phyloP scores from a whole-genome alignment of 1,139 yeast species.

The Candida buenavistaensis region DNA sequence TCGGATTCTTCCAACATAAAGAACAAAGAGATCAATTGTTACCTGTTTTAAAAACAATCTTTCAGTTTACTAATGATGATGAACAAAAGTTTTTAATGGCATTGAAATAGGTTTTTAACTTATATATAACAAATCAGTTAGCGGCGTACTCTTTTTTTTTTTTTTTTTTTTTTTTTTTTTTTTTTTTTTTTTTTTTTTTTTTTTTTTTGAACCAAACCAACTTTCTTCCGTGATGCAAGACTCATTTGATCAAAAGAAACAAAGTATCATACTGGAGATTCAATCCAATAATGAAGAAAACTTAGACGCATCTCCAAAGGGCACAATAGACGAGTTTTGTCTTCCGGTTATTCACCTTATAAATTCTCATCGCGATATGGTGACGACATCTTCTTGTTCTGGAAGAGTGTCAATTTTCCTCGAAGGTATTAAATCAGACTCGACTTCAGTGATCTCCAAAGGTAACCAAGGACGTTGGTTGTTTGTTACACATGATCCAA shows the following conservation, averaged over 20 bases:
- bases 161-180: neutral
- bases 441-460: conserved; percentile 70
- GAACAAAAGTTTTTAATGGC: conserved; percentile 69
- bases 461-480: conserved; percentile 85
- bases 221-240: conserved; percentile 31
- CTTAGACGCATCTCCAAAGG: conserved; percentile 82
- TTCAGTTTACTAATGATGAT: conserved; percentile 68
- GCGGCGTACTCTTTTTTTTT: conserved; percentile 3
- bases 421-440: conserved; percentile 53
- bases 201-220: neutral
- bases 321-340: conserved; percentile 71
- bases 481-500: conserved; percentile 71
- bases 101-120: conserved; percentile 36
- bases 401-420: conserved; percentile 81
- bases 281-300: conserved; percentile 37
- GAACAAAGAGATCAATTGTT: conserved; percentile 85
- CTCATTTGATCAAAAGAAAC: conserved; percentile 71
- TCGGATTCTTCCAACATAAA: conserved; percentile 86
- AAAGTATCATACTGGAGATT: conserved; percentile 56
- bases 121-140: conserved; percentile 1
- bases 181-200: neutral
- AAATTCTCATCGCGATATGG: conserved; percentile 64
- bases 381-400: conserved; percentile 86
- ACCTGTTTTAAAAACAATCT: conserved; percentile 79
- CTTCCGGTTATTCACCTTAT: conserved; percentile 69